Evolutionary conservation across 805 yeast species (phyloP).

Genomic region (Monosporozyma servazzii): DNA sequence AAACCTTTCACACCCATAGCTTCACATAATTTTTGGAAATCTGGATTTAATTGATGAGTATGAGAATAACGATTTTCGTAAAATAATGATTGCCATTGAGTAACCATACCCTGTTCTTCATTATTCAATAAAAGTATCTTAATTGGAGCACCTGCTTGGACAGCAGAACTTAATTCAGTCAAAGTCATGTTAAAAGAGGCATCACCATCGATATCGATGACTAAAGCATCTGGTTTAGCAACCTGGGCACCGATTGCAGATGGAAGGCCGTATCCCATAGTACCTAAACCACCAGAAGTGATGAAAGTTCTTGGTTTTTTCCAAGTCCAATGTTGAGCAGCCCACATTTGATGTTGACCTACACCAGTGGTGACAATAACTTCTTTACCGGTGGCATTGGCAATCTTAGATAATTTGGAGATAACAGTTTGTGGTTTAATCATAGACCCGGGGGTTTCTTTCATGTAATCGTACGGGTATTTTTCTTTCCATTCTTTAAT

Average conservation of each 20-base stretch:
- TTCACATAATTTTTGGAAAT: conserved; percentile 86
- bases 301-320: conserved; percentile 84
- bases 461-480: conserved; percentile 77
- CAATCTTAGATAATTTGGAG: conserved; percentile 64
- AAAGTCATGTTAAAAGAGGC: conserved; percentile 97
- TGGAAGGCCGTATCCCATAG: conserved; percentile 97
- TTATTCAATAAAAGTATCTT: conserved; percentile 85
- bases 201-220: conserved; percentile 96
- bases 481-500: conserved; percentile 75
- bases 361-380: conserved; percentile 95
- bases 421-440: conserved; percentile 93
- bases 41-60: conserved; percentile 92
- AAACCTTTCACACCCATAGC: conserved; percentile 88
- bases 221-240: conserved; percentile 89
- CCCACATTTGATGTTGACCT: conserved; percentile 99
- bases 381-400: conserved; percentile 46
- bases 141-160: conserved; percentile 85
- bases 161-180: conserved; percentile 87
- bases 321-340: conserved; percentile 97
- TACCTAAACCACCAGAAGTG: conserved; percentile 97
- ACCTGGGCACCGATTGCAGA: conserved; percentile 98
- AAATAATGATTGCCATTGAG: conserved; percentile 98
- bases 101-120: conserved; percentile 99
- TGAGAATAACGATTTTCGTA: conserved; percentile 95
- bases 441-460: conserved; percentile 68